Evolutionary conservation across 2,329 filamentous ascomycete genomes (phyloP), one percentile per base, ranked within the genome.

Genomic region (Zymoseptoria passerinii): DNA sequence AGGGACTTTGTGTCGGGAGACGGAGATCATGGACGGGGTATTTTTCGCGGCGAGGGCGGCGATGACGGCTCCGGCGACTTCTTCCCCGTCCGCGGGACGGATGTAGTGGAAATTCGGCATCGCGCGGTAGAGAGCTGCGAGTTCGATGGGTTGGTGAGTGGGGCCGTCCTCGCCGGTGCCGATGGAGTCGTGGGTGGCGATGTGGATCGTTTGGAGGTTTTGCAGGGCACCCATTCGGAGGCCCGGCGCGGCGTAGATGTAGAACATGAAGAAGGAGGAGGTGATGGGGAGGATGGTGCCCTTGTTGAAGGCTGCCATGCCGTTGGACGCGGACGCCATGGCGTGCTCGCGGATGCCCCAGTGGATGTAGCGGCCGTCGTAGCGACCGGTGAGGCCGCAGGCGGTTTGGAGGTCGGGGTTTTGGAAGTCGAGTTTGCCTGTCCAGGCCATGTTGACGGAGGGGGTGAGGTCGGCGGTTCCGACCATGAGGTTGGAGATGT

Each of bases 311-410:
- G 72, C 72, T 2, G 72, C 70, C 29, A 74, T 67, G 18, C 72
- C 72, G 58, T 74, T 74, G 16, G 72, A 77, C 23, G 83, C 80
- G 28, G 78, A 72, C 2, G 76, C 77, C 83, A 86, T 86, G 56
- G 82, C 82, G 66, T 85, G 82, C 63, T 85, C 82, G 4, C 83
- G 79, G 56, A 85, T 79, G 48, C 82, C 83, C 67, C 77, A 85
- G 68, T 82, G 82, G 62, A 85, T 74, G 61, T 78, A 78, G 7
- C 77, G 74, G 20, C 76, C 77, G 2, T 69, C 67, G 63, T 80
- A 80, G 69, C 80, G 72, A 49, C 83, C 84, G 61, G 80, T 81
- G 64, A 81, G 77, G 6, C 80, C 80, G 60, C 77, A 69, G 1
- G 68, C 63, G 18, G 69, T 68, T 9, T 61, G 59, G 19, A 71